Evolutionary conservation across 495 filamentous ascomycete genomes (phyloP).

Genomic region (Annulohypoxylon stygium): DNA sequence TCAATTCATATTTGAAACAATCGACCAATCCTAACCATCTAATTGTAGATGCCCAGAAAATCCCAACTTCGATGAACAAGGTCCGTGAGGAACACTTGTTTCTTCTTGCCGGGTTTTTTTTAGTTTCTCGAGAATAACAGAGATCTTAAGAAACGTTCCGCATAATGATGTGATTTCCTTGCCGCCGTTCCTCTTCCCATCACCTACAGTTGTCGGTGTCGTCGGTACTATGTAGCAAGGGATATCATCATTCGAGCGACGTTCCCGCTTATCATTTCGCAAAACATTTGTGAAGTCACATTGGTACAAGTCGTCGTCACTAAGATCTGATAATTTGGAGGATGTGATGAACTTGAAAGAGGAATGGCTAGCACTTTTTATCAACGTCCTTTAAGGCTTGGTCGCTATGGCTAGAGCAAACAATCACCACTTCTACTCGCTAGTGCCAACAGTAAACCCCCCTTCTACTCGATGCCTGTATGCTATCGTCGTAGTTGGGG

Average conservation of each 20-base stretch:
- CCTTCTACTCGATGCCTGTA: not conserved
- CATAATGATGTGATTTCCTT: conserved; percentile 12
- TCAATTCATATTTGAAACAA: not conserved
- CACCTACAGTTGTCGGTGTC: not conserved
- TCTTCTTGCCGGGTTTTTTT: conserved; percentile 10
- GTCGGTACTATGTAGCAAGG: not conserved
- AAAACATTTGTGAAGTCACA: conserved; percentile 22
- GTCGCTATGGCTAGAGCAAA: conserved; percentile 9
- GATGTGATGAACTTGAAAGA: conserved; percentile 40
- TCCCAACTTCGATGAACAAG: conserved; percentile 18
- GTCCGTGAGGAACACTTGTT: conserved; percentile 31
- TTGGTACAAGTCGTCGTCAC: conserved; percentile 3
- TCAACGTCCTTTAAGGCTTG: conserved; percentile 27
- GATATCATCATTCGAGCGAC: not conserved
- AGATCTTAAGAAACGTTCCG: conserved; percentile 16
- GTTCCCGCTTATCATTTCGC: conserved; percentile 21
- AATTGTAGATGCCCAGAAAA: not conserved
- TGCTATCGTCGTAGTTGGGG: conserved; percentile 20
- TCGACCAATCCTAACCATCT: not conserved
- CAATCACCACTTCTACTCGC: conserved; percentile 27
- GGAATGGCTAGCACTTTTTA: conserved; percentile 41
- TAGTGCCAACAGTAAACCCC: conserved; percentile 4
- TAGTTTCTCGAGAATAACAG: not conserved
- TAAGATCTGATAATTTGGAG: conserved; percentile 6
- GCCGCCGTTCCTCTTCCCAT: conserved; percentile 5